Percentiles rank a stretch among this genome's conserved stretches.
These are phyloP conservation scores for Castanea sativa DNA, from an alignment of 306 rosid genomes.

Conservation along the genomic window DNA sequence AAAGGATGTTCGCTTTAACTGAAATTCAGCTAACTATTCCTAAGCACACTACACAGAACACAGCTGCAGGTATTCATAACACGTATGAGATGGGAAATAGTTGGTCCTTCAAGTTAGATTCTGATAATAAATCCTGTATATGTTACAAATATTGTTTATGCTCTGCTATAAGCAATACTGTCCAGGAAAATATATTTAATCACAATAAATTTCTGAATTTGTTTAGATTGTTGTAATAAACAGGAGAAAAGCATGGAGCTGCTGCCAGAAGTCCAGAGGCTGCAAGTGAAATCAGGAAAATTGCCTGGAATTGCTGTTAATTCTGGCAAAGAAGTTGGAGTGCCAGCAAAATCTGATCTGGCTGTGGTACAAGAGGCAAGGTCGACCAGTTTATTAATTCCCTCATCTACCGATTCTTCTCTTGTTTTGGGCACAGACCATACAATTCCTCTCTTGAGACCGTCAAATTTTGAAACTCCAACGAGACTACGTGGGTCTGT, in stretches of 20 bases:
- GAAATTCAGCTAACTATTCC: background rate
- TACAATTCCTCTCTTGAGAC: conserved; percentile 36
- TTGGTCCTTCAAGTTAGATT: background rate
- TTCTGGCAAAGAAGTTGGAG: conserved; percentile 45
- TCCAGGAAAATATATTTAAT: background rate
- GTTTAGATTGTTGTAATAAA: conserved; percentile 30
- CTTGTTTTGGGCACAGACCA: conserved; percentile 31
- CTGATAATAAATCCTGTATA: background rate
- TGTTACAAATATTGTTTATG: background rate
- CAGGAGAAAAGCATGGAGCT: conserved; percentile 87
- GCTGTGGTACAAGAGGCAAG: conserved; percentile 43
- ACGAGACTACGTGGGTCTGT: conserved; percentile 43
- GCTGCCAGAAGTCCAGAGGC: conserved; percentile 80
- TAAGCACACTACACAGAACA: background rate
- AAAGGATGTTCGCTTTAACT: background rate
- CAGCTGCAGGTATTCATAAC: background rate
- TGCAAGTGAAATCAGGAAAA: conserved; percentile 60
- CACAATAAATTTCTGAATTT: conserved; percentile 1
- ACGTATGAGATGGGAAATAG: background rate
- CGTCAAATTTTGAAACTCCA: conserved; percentile 47
- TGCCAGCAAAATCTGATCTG: conserved; percentile 42
- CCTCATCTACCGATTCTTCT: conserved; percentile 47
- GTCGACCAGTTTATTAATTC: conserved; percentile 68
- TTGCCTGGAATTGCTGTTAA: conserved; percentile 36
- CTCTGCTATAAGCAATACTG: background rate